Base-by-base conservation (phyloP, 106 monocot species). In the Chionographis japonica region DNA sequence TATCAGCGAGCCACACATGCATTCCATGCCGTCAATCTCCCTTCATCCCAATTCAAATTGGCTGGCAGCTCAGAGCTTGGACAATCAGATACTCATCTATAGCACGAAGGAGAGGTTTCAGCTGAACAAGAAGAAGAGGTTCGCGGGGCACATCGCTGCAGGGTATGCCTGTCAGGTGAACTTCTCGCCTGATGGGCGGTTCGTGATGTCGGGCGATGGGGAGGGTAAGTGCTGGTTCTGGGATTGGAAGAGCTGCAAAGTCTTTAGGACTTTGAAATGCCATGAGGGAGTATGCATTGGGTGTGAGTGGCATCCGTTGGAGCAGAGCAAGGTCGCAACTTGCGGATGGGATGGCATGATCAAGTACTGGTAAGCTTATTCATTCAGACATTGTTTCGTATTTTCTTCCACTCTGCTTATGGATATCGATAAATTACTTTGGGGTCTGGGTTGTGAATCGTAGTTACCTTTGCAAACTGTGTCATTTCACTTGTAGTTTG, bases 191-290 rank as follows among this genome's bases (percentile, higher is more conserved):
- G 97, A 97, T 79, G 97, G 97, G 35, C 68, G 92, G 72, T 97
- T 87, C 74, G 86, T 97, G 15, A 89, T 92, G 80, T 97, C 97
- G 3, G 97, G 97, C 0, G 97, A 97, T 77, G 97, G 97, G 3
- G 97, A 97, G 58, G 97, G 97, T 1, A 92, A 85, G 76, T 86
- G 88, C 69, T 97, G 97, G 97, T 97, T 97, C 54, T 97, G 97
- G 97, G 97, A 97, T 65, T 97, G 97, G 97, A 97, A 97, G 70
- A 97, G 89, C 52, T 92, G 97, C 61, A 97, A 92, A 63, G 89
- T 92, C 12, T 89, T 92, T 62, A 89, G 84, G 66, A 97, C 92
- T 4, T 68, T 97, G 66, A 87, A 83, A 52, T 97, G 97, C 54
- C 97, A 97, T 71, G 79, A 92, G 2, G 84, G 85, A 5, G 97